A percentile compares a stretch with the other conserved stretches of the same genome.
These are phyloP conservation scores for Candida sp. DNA, from an alignment of 1,139 yeast genomes.

Conservation along the genomic window DNA sequence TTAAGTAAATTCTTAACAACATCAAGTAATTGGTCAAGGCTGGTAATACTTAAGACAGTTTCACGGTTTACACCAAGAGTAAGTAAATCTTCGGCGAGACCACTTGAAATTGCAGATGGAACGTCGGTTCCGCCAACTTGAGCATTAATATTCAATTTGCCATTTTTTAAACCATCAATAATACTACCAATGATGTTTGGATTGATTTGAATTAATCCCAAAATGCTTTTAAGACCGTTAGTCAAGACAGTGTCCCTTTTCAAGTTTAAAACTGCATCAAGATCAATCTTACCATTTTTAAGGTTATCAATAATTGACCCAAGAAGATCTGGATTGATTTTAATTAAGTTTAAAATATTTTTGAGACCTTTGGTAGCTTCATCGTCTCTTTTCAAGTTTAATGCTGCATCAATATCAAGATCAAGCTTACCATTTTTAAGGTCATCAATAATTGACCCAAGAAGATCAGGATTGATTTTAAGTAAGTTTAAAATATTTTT, in stretches of 20 bases:
- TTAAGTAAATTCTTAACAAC: background rate
- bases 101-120: background rate
- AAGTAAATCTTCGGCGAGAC: background rate
- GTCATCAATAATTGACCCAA: background rate
- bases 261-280: background rate
- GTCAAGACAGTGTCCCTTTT: too few relatives aligned
- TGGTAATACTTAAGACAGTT: background rate
- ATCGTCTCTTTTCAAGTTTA: background rate
- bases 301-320: background rate
- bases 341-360: too few relatives aligned
- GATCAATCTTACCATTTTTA: background rate
- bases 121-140: background rate
- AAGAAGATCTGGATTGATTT: background rate
- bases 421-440: background rate
- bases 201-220: too few relatives aligned
- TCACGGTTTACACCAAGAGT: background rate
- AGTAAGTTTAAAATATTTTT: too few relatives aligned
- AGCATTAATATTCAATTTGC: too few relatives aligned
- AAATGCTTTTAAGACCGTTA: too few relatives aligned
- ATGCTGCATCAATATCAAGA: background rate
- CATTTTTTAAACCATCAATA: too few relatives aligned
- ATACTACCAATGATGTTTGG: too few relatives aligned
- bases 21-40: background rate
- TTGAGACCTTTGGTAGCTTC: background rate
- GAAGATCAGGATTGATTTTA: background rate